phyloP scores from a whole-genome alignment of 129 eudicot species.

The Erigeron canadensis region DNA sequence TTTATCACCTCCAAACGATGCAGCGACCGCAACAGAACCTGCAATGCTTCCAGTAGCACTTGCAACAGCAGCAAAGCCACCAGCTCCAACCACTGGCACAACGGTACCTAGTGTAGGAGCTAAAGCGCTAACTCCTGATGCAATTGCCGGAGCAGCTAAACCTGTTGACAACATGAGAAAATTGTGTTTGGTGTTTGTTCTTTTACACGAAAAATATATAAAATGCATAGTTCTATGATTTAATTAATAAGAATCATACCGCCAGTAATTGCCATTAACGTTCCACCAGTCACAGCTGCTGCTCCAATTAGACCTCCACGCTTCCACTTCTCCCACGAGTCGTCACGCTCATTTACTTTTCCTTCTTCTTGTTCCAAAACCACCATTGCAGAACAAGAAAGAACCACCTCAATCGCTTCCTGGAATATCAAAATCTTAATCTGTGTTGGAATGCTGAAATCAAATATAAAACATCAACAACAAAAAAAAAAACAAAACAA shows the following conservation, averaged over 20 bases:
- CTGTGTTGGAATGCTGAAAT: neutral
- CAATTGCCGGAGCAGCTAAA: slow-evolving; percentile 99
- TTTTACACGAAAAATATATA: neutral
- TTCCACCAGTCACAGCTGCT: slow-evolving; percentile 96
- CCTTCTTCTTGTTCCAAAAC: slow-evolving; percentile 45
- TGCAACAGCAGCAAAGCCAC: slow-evolving; percentile 98
- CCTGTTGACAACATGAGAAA: slow-evolving; percentile 42
- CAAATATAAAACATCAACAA: neutral
- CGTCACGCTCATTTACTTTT: slow-evolving; percentile 46
- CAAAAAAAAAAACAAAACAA: neutral
- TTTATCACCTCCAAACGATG: slow-evolving; percentile 87
- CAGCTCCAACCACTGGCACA: slow-evolving; percentile 86
- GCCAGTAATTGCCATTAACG: slow-evolving; percentile 92
- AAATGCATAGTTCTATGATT: neutral
- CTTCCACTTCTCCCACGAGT: slow-evolving; percentile 81
- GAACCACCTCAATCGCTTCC: slow-evolving; percentile 85
- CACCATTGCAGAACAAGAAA: slow-evolving; percentile 94
- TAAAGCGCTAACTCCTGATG: slow-evolving; percentile 92
- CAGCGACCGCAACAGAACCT: slow-evolving; percentile 97
- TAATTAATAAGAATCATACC: slow-evolving; percentile 42
- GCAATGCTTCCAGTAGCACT: slow-evolving; percentile 92
- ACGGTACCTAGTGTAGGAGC: slow-evolving; percentile 94
- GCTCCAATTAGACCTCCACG: slow-evolving; percentile 97
- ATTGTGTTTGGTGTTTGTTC: slow-evolving; percentile 11
- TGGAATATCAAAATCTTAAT: slow-evolving; percentile 27